phyloP scores from a whole-genome alignment of 345 rosid genomes.

The Isatis tinctoria region DNA sequence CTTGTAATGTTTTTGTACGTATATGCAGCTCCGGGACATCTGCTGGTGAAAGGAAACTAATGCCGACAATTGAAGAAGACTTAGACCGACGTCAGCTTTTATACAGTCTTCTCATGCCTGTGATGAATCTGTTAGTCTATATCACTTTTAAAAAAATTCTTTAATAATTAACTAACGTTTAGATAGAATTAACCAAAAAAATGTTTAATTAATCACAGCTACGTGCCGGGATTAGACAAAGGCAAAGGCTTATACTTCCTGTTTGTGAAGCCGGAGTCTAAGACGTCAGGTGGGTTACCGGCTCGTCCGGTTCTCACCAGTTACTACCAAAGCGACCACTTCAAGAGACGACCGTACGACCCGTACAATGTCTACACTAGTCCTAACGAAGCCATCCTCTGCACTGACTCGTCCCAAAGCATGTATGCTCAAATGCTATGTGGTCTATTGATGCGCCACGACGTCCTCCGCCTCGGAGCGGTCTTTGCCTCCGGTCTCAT shows the following conservation, averaged over 20 bases:
- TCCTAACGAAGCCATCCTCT: slow-evolving; percentile 84
- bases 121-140: slow-evolving; percentile 74
- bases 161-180: background rate
- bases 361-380: slow-evolving; percentile 80
- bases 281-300: slow-evolving; percentile 71
- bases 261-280: slow-evolving; percentile 80
- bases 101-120: slow-evolving; percentile 88
- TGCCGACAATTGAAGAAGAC: slow-evolving; percentile 89
- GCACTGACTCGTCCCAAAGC: slow-evolving; percentile 81
- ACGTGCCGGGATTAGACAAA: slow-evolving; percentile 75
- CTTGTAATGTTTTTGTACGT: background rate
- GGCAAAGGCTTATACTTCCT: slow-evolving; percentile 85
- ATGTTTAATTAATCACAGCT: slow-evolving; percentile 35
- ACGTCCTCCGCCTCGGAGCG: slow-evolving; percentile 83
- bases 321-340: slow-evolving; percentile 82
- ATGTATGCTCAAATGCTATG: slow-evolving; percentile 93
- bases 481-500: slow-evolving; percentile 91
- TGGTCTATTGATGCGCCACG: slow-evolving; percentile 63
- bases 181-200: background rate
- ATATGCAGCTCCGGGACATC: slow-evolving; percentile 87
- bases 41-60: slow-evolving; percentile 90
- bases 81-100: slow-evolving; percentile 65
- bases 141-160: background rate
- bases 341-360: slow-evolving; percentile 71
- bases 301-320: slow-evolving; percentile 95